phyloP scores from a whole-genome alignment of 352 stramenopile species.

The Pythium graminicola region DNA sequence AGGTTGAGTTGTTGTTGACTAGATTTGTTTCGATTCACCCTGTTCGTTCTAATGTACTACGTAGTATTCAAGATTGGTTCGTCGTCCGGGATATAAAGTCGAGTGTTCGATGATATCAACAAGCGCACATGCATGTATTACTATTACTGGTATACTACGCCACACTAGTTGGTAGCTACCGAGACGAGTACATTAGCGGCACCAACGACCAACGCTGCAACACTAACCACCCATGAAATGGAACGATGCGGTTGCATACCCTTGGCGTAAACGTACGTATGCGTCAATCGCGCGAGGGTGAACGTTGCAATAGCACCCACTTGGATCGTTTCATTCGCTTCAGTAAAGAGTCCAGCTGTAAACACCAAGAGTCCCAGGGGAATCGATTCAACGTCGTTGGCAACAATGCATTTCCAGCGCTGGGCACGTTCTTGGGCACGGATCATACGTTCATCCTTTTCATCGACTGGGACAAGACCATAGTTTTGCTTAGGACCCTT shows the following conservation, averaged over 20 bases:
- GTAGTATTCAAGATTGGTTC: not conserved
- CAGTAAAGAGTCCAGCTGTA: slow-evolving; percentile 21
- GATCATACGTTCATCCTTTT: slow-evolving; percentile 22
- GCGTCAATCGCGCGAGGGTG: slow-evolving; percentile 27
- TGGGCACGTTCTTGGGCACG: slow-evolving; percentile 14
- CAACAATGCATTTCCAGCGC: slow-evolving; percentile 40
- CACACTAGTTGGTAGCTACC: not conserved
- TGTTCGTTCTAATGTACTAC: no score
- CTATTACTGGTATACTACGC: no score
- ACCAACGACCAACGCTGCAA: not conserved
- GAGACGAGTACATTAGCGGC: not conserved
- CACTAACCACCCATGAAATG: slow-evolving; percentile 19
- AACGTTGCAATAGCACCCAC: slow-evolving; percentile 25
- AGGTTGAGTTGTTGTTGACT: no score
- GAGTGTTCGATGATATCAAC: no score
- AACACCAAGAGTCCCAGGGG: slow-evolving; percentile 40
- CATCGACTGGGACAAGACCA: slow-evolving; percentile 16
- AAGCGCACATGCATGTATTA: no score
- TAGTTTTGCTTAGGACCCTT: slow-evolving; percentile 29
- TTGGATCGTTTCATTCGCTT: slow-evolving; percentile 13
- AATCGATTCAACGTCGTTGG: slow-evolving; percentile 49
- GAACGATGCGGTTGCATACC: slow-evolving; percentile 35
- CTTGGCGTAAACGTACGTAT: slow-evolving; percentile 41
- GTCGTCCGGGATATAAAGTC: not conserved
- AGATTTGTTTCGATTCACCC: not conserved